phyloP scores from a whole-genome alignment of 345 rosid species.

The Atalantia buxifolia region DNA sequence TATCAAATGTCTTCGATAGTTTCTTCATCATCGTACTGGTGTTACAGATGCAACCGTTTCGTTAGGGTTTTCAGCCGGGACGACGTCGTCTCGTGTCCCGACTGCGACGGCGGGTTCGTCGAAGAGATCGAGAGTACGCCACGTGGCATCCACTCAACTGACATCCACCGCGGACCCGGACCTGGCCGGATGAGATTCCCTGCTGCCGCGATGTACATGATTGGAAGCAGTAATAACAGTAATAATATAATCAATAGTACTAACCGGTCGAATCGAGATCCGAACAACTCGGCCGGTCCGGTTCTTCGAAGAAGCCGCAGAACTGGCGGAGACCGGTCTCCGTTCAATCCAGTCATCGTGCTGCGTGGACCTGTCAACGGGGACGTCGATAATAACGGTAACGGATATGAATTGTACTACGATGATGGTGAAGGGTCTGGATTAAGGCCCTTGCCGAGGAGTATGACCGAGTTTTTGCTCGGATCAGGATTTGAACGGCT shows the following conservation, averaged over 20 bases:
- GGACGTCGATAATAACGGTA: conserved; percentile 17
- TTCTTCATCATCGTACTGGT: conserved; percentile 68
- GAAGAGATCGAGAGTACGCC: conserved; percentile 57
- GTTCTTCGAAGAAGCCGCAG: conserved; percentile 36
- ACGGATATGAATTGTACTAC: conserved; percentile 67
- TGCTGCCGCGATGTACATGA: conserved; percentile 42
- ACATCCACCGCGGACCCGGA: conserved; percentile 13
- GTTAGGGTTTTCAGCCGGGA: conserved; percentile 49
- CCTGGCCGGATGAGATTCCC: conserved; percentile 28
- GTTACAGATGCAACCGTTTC: conserved; percentile 76
- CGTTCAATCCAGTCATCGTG: conserved; percentile 77
- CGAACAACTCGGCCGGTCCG: conserved; percentile 10
- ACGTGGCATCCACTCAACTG: conserved; percentile 30
- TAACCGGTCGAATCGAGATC: not conserved
- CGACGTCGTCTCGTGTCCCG: conserved; percentile 53
- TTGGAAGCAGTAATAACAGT: conserved; percentile 16
- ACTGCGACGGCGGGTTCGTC: conserved; percentile 76
- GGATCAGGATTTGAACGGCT: conserved; percentile 89
- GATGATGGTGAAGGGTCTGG: conserved; percentile 85
- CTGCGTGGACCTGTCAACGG: conserved; percentile 56
- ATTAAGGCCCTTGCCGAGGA: conserved; percentile 72
- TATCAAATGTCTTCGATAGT: conserved; percentile 41
- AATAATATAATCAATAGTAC: no score
- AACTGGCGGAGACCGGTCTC: conserved; percentile 57
- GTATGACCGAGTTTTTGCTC: conserved; percentile 77